A percentile compares a stretch with the other conserved stretches of the same genome.
These are phyloP conservation scores for Wilcoxina mikolae DNA, from an alignment of 495 filamentous ascomycete species.

Conservation along the genomic window DNA sequence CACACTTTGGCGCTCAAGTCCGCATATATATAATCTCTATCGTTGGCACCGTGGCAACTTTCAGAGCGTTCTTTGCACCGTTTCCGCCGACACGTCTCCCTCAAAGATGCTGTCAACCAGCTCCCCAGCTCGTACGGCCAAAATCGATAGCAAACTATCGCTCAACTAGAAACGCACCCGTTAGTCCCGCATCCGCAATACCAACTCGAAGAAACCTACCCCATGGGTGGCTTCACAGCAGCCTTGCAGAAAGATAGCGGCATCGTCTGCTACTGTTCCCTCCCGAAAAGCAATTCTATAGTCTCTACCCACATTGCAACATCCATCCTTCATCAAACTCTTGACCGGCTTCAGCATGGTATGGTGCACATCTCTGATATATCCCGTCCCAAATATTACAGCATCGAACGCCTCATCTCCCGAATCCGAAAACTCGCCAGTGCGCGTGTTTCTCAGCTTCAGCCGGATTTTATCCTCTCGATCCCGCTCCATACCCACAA, in stretches of 20 bases:
- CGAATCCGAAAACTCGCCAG: slow-evolving; percentile 12
- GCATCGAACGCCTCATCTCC: slow-evolving; percentile 40
- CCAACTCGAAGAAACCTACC: slow-evolving; percentile 37
- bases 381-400: slow-evolving; percentile 78
- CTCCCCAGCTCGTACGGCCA: slow-evolving; percentile 61
- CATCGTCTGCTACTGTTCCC: slow-evolving; percentile 44
- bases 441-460: slow-evolving; percentile 26
- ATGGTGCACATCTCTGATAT: slow-evolving; percentile 62
- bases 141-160: slow-evolving; percentile 63
- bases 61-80: too few relatives aligned
- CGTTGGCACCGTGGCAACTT: too few relatives aligned
- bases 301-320: slow-evolving; percentile 40
- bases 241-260: slow-evolving; percentile 84
- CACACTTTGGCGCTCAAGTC: too few relatives aligned
- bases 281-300: slow-evolving; percentile 58
- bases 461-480: slow-evolving; percentile 31
- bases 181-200: slow-evolving; percentile 7
- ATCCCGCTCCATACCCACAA: slow-evolving; percentile 44
- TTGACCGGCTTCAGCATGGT: slow-evolving; percentile 53
- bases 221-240: slow-evolving; percentile 89
- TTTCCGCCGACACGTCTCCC: too few relatives aligned
- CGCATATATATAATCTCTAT: too few relatives aligned
- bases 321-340: slow-evolving; percentile 40
- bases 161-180: slow-evolving; percentile 39
- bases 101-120: slow-evolving; percentile 65